A percentile compares a stretch with the other conserved stretches of the same genome.
Conservation (phyloP, 2,329 filamentous ascomycete genomes). For the Calonectria pseudoturangicola region DNA sequence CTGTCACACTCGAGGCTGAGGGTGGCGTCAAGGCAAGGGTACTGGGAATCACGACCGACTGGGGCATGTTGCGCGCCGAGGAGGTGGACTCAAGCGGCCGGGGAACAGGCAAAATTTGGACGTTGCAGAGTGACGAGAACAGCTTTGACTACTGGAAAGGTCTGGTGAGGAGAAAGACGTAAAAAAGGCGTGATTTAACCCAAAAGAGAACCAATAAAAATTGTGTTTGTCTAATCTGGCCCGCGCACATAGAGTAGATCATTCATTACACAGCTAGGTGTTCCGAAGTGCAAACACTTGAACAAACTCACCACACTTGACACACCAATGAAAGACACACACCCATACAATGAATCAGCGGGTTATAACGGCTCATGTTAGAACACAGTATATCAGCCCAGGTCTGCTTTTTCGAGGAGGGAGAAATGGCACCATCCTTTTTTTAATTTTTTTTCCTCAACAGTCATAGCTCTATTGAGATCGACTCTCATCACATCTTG, state of each 20-base stretch:
- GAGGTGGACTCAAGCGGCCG: conserved; percentile 85
- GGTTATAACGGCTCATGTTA: neutral
- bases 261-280: neutral
- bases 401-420: neutral
- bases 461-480: no score
- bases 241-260: neutral
- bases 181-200: conserved; percentile 28
- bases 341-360: conserved; percentile 4
- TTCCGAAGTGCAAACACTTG: neutral
- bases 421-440: neutral
- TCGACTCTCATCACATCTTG: neutral
- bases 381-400: neutral
- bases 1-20: conserved; percentile 85
- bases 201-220: neutral
- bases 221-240: neutral
- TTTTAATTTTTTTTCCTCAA: neutral
- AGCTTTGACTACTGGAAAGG: conserved; percentile 99
- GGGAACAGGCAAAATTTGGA: conserved; percentile 85
- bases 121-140: conserved; percentile 96
- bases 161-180: conserved; percentile 86
- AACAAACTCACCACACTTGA: neutral
- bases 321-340: neutral
- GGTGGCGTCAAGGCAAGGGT: conserved; percentile 85
- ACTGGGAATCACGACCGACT: conserved; percentile 92
- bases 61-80: conserved; percentile 89